Evolutionary conservation across 768 basidiomycete genomes (phyloP).

Genomic region (Mycena olivaceomarginata): DNA sequence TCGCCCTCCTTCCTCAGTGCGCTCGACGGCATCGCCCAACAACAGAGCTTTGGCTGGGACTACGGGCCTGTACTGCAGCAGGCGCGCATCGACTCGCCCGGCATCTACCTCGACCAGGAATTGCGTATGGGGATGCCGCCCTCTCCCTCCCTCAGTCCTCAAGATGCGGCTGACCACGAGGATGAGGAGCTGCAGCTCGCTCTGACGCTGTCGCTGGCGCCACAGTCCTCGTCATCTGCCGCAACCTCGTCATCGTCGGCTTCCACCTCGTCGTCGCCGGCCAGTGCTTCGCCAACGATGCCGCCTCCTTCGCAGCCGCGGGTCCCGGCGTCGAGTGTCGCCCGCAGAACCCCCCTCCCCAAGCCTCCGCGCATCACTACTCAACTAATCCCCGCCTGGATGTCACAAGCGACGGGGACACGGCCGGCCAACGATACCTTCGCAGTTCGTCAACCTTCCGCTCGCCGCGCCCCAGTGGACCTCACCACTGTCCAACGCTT

Average conservation of each 20-base stretch:
- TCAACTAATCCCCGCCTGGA: not conserved
- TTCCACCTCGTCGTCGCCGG: too few relatives aligned
- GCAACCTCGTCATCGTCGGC: fast-evolving
- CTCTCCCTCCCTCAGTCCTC: too few relatives aligned
- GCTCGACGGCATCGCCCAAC: too few relatives aligned
- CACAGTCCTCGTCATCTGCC: not conserved
- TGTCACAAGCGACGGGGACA: not conserved
- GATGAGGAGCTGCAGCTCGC: too few relatives aligned
- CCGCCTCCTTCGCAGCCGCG: not conserved
- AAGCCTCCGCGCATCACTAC: not conserved
- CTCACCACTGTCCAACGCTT: not conserved
- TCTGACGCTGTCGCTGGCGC: too few relatives aligned
- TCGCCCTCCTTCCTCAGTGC: not conserved
- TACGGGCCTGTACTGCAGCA: too few relatives aligned
- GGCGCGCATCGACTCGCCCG: too few relatives aligned
- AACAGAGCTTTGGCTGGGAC: too few relatives aligned
- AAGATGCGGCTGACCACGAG: too few relatives aligned
- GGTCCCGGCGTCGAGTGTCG: not conserved
- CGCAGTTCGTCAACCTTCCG: not conserved
- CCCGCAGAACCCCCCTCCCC: not conserved
- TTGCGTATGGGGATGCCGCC: too few relatives aligned
- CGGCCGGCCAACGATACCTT: not conserved
- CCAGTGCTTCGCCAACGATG: not conserved
- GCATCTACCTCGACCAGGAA: too few relatives aligned
- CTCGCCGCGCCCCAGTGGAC: not conserved